phyloP scores from a whole-genome alignment of 2,329 filamentous ascomycete species.

The Cladophialophora immunda region DNA sequence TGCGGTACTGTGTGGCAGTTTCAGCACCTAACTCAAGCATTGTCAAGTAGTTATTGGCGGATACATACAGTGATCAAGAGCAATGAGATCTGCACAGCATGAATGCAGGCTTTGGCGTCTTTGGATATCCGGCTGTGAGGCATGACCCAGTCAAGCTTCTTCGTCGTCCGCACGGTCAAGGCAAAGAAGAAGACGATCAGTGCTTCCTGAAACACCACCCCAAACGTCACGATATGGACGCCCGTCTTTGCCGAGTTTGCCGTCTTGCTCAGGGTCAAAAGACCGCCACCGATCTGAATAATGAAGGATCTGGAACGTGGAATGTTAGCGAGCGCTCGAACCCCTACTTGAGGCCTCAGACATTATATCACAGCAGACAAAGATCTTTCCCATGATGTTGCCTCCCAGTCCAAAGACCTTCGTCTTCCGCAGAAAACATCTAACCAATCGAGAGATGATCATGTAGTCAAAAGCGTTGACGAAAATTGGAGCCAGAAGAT shows the following conservation, averaged over 20 bases:
- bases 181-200: slow-evolving; percentile 60
- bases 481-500: slow-evolving; percentile 21
- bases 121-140: slow-evolving; percentile 44
- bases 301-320: slow-evolving; percentile 31
- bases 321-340: slow-evolving; percentile 34
- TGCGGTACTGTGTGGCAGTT: slow-evolving; percentile 48
- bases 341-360: slow-evolving; percentile 30
- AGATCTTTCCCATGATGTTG: slow-evolving; percentile 47
- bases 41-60: not conserved
- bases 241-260: slow-evolving; percentile 2
- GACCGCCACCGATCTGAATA: slow-evolving; percentile 18
- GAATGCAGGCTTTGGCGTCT: slow-evolving; percentile 51
- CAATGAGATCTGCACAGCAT: slow-evolving; percentile 62
- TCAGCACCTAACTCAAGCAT: not conserved
- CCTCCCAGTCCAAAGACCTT: slow-evolving; percentile 48
- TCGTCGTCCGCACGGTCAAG: slow-evolving; percentile 60
- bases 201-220: slow-evolving; percentile 59
- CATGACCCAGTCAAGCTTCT: slow-evolving; percentile 47
- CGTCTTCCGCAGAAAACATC: slow-evolving; percentile 50
- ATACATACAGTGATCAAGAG: slow-evolving; percentile 54
- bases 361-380: slow-evolving; percentile 47
- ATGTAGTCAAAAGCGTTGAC: slow-evolving; percentile 58
- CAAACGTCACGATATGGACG: slow-evolving; percentile 39
- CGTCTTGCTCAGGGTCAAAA: slow-evolving; percentile 10
- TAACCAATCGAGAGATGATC: slow-evolving; percentile 54